Evolutionary conservation across 2,329 filamentous ascomycete genomes (phyloP), one percentile per base, ranked within the genome.

Genomic region (Fonsecaea erecta): DNA sequence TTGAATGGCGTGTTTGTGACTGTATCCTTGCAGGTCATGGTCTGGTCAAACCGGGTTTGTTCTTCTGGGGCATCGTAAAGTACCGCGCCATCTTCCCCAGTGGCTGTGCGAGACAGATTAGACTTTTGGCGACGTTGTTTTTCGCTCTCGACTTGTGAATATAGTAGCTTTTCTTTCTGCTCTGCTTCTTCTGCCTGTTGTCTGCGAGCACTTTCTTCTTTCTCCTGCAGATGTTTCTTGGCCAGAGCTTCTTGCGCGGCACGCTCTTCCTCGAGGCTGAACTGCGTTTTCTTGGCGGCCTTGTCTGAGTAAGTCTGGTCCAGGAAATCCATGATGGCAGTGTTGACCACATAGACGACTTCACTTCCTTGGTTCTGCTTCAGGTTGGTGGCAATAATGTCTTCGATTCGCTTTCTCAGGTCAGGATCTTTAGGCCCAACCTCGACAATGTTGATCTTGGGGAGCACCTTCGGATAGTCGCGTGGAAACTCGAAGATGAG

Each of bases 1-100:
- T 84, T 81, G 35, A 91, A 75, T 4, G 82, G 78, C 65, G 89
- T 86, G n/a, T 87, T 61, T 12, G 63, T 88, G 24, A 85, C 81
- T 37, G 81, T 82, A 71, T 92, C 87, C 43, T 84, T 86, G 51
- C 89, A 80, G 40, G 82, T 85, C 62, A 82, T 68, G 16, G 78
- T 77, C 8, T 78, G 78, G 62, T 81, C 79, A 62, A 82, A 82
- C 24, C 73, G 72, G 52, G 81, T 76, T 30, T 76, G 65, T n/a
- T 68, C 65, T 58, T 64, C 60, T 3, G 61, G 63, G 46, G 37
- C 63, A 28, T 69, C 67, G 57, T 69, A 65, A 26, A 69, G 51
- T 32, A 67, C 62, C 1, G 56, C 59, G 60, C 61, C 64, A 28
- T 67, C 63, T 35, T 67, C 65, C 11, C 32, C 54, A 26, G 58